phyloP scores from a whole-genome alignment of 192 early-diverging fungal genomes.

The Gryganskiella cystojenkinii region DNA sequence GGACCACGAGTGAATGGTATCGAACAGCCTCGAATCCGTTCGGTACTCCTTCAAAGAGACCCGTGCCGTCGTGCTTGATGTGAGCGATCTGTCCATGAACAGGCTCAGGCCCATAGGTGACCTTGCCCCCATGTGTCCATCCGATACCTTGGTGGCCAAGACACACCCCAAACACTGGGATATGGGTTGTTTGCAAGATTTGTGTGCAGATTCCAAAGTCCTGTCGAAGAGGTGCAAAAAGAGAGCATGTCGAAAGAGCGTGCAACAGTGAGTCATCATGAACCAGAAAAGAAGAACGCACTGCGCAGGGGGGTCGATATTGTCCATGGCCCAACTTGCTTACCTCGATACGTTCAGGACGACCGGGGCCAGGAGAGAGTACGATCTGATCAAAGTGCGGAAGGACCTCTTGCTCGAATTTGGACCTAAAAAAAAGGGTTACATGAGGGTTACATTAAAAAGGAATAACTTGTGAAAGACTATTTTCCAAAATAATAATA shows the following conservation, averaged over 20 bases:
- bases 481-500: background rate
- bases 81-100: slow-evolving; percentile 87
- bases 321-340: background rate
- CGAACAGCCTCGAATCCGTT: slow-evolving; percentile 80
- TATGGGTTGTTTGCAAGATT: slow-evolving; percentile 59
- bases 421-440: slow-evolving; percentile 53
- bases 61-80: slow-evolving; percentile 51
- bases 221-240: slow-evolving; percentile 57
- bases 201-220: slow-evolving; percentile 84
- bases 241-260: too few relatives aligned
- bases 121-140: slow-evolving; percentile 46
- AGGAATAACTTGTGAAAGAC: background rate
- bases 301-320: background rate
- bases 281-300: background rate
- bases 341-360: slow-evolving; percentile 71
- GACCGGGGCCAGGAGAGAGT: slow-evolving; percentile 95
- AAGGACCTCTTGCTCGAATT: slow-evolving; percentile 68
- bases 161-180: slow-evolving; percentile 92
- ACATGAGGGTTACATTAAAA: background rate
- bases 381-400: slow-evolving; percentile 90
- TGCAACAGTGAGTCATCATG: background rate
- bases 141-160: slow-evolving; percentile 95
- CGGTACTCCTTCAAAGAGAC: slow-evolving; percentile 71
- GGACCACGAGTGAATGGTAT: slow-evolving; percentile 91
- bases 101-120: slow-evolving; percentile 72